A percentile compares a stretch with the other conserved stretches of the same genome.
phyloP scores from a whole-genome alignment of 495 filamentous ascomycete genomes.

The Neurospora cerealis region DNA sequence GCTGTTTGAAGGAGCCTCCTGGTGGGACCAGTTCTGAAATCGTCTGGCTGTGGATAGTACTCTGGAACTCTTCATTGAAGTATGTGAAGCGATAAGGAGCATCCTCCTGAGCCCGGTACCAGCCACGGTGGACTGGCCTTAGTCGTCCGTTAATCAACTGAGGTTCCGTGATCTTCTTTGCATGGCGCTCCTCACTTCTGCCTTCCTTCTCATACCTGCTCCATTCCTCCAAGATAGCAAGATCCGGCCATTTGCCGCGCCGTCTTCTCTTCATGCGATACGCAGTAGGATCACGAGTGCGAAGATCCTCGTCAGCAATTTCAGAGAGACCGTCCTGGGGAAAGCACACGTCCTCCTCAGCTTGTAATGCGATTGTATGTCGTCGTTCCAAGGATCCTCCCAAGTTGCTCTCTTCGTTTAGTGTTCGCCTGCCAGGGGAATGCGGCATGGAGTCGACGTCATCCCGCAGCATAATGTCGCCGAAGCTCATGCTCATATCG shows the following conservation, averaged over 20 bases:
- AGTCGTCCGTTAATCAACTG: slow-evolving; percentile 81
- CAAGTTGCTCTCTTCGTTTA: slow-evolving; percentile 25
- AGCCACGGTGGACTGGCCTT: slow-evolving; percentile 56
- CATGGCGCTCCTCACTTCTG: slow-evolving; percentile 72
- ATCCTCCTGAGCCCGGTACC: slow-evolving; percentile 85
- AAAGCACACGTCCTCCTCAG: slow-evolving; percentile 89
- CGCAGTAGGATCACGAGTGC: slow-evolving; percentile 14
- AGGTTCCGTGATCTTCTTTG: slow-evolving; percentile 88
- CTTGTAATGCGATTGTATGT: slow-evolving; percentile 41
- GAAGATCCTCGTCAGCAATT: slow-evolving; percentile 65
- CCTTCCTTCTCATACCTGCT: slow-evolving; percentile 84
- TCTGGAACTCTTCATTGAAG: slow-evolving; percentile 92
- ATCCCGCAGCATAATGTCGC: slow-evolving; percentile 66
- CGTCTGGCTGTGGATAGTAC: slow-evolving; percentile 89
- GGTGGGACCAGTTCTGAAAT: slow-evolving; percentile 86
- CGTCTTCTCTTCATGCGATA: slow-evolving; percentile 41
- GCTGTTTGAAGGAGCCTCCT: slow-evolving; percentile 68
- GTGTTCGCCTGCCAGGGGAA: slow-evolving; percentile 22
- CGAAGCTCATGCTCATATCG: slow-evolving; percentile 50
- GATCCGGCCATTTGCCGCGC: slow-evolving; percentile 44
- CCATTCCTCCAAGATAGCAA: slow-evolving; percentile 81
- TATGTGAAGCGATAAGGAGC: slow-evolving; percentile 94
- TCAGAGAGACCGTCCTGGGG: slow-evolving; percentile 70
- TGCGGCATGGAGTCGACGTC: slow-evolving; percentile 31
- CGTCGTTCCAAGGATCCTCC: slow-evolving; percentile 30